Evolutionary conservation across 2,329 filamentous ascomycete genomes (phyloP).

Genomic region (Ophiostoma angusticollis): DNA sequence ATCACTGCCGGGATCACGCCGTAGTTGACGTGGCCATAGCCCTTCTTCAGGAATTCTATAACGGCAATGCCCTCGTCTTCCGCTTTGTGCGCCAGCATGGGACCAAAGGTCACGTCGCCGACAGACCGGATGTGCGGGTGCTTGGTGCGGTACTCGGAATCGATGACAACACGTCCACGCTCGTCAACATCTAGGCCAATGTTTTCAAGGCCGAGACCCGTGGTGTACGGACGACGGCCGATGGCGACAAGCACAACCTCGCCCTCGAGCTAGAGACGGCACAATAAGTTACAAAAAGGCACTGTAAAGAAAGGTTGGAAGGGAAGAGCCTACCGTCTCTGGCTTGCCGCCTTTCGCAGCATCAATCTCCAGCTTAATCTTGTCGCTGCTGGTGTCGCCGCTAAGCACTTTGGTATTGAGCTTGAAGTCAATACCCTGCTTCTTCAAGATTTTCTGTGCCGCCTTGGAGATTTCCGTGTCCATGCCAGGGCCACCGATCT

Average conservation of each 20-base stretch:
- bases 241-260: conserved; percentile 96
- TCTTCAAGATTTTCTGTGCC: conserved; percentile 82
- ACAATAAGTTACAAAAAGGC: neutral
- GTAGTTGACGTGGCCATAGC: conserved; percentile 98
- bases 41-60: conserved; percentile 95
- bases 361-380: conserved; percentile 73
- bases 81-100: conserved; percentile 98
- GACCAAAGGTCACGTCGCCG: conserved; percentile 91
- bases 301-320: neutral
- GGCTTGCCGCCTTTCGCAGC: conserved; percentile 92
- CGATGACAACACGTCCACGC: conserved; percentile 87
- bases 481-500: conserved; percentile 98
- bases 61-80: conserved; percentile 95
- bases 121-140: conserved; percentile 92
- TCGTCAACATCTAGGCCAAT: conserved; percentile 86
- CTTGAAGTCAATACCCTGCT: conserved; percentile 98
- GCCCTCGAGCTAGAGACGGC: conserved; percentile 56
- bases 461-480: conserved; percentile 85
- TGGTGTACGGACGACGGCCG: conserved; percentile 87
- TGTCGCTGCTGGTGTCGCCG: conserved; percentile 68
- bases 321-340: conserved; percentile 53
- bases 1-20: conserved; percentile 95
- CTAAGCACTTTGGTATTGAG: conserved; percentile 86
- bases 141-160: conserved; percentile 98
- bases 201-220: conserved; percentile 84